Percentiles rank a stretch among this genome's conserved stretches.
Evolutionary conservation across 2,329 filamentous ascomycete genomes (phyloP).

Genomic region (Dothistroma pini): DNA sequence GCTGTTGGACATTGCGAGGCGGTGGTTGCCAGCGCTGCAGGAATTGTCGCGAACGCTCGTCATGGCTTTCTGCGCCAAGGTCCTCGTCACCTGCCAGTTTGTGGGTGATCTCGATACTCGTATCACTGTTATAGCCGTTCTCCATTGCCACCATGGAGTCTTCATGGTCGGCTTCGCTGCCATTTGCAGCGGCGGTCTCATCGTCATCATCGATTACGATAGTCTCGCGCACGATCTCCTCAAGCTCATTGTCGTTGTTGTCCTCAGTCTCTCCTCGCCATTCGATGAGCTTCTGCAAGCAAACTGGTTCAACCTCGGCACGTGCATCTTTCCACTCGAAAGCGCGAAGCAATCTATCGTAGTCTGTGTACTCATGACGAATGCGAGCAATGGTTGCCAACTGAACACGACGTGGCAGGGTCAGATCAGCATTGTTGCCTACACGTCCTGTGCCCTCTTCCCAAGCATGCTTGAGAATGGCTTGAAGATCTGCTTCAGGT

Average conservation of each 20-base stretch:
- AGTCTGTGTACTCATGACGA: conserved; percentile 59
- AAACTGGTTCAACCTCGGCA: conserved; percentile 52
- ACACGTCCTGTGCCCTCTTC: conserved; percentile 57
- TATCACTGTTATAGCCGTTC: conserved; percentile 27
- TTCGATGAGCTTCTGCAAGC: conserved; percentile 55
- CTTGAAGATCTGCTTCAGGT: conserved; percentile 54
- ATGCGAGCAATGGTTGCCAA: conserved; percentile 61
- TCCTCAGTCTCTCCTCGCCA: conserved; percentile 59
- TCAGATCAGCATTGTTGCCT: conserved; percentile 53
- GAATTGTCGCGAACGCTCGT: conserved; percentile 23
- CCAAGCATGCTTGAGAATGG: conserved; percentile 59
- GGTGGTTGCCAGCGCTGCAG: conserved; percentile 18
- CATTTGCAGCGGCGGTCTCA: conserved; percentile 38
- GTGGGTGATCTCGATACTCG: conserved; percentile 30
- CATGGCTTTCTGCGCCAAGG: conserved; percentile 29
- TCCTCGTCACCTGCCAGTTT: conserved; percentile 27
- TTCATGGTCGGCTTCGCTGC: conserved; percentile 23
- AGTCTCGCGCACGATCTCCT: conserved; percentile 61
- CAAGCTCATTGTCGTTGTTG: conserved; percentile 47
- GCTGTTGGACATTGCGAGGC: conserved; percentile 14
- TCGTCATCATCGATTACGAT: conserved; percentile 63
- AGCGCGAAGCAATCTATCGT: conserved; percentile 55
- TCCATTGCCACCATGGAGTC: conserved; percentile 15
- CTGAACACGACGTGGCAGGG: conserved; percentile 56
- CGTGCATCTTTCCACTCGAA: conserved; percentile 54